Evolutionary conservation across 179 eudicot species (phyloP), one percentile per base, ranked within the genome.

Genomic region (Silene coronaria): DNA sequence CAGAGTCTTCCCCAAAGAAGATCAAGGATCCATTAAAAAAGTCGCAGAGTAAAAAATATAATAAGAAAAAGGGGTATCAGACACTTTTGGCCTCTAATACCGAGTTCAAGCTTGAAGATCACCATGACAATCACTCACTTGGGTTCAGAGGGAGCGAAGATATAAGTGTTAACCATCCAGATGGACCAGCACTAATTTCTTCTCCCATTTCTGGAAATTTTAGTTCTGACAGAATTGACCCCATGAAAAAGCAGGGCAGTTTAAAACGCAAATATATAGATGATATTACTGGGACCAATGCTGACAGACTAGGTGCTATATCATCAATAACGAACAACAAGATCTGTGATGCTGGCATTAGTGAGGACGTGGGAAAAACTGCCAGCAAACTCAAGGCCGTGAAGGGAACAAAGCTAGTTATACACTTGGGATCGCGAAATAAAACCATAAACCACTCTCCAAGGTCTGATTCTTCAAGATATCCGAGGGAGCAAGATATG

Each of bases 371-470:
- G 68, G 89, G 82, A 36, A 88, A 79, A 67, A 80, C 79, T 67
- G 80, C 74, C 75, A 83, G 80, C 78, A 86, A 82, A 76, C 82
- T 87, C 2, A 86, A 84, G 80, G 70, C 79, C 36, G 61, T 88
- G 53, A 89, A 89, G 83, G 97, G 96, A 42, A 85, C 91, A 27
- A 95, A 92, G 84, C 87, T 95, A 67, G 97, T 91, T 73, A 94
- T 94, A 87, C 98, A 94, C 83, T 82, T 95, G 77, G 97, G 97
- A 27, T 88, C 86, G n/a, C 84, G 93, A 45, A 88, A 83, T 81
- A 88, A 80, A 84, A 86, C 86, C 63, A 72, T 82, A 61, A 75
- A 86, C 67, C 77, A 79, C 71, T 85, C 97, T 80, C 92, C 96
- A n/a, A 88, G 75, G 79, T 86, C 93, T 69, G 93, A 90, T 77